Conservation (phyloP, 306 rosid genomes). For the Astragalus glycyphyllos region DNA sequence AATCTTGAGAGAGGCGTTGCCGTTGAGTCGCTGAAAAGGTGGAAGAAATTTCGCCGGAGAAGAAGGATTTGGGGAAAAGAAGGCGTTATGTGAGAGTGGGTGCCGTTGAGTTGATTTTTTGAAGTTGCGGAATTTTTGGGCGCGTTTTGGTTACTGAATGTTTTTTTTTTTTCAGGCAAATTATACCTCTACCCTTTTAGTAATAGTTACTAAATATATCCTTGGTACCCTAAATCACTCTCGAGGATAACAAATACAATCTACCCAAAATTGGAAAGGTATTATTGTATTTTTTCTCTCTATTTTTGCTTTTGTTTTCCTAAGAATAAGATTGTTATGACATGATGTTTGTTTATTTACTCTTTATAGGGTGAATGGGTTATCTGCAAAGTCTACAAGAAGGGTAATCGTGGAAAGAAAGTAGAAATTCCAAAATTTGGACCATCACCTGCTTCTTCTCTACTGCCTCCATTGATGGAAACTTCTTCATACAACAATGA, state of each 20-base stretch:
- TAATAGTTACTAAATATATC: no score
- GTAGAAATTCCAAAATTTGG: conserved; percentile 44
- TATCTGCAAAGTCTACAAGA: conserved; percentile 63
- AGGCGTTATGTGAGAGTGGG: no score
- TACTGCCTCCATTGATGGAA: conserved; percentile 56
- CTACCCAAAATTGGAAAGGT: conserved; percentile 56
- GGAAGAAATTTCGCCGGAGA: no score
- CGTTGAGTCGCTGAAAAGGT: no score
- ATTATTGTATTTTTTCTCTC: not conserved
- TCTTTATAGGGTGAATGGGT: conserved; percentile 80
- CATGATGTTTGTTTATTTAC: not conserved
- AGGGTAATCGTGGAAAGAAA: conserved; percentile 52
- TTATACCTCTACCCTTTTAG: no score
- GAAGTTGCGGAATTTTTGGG: no score
- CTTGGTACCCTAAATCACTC: no score
- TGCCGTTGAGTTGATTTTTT: no score
- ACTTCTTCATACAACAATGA: conserved; percentile 52
- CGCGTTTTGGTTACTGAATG: no score
- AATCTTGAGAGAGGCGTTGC: no score
- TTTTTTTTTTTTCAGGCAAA: no score
- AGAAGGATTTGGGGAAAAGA: no score
- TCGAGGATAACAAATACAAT: conserved; percentile 53
- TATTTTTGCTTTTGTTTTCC: not conserved
- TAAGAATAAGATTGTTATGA: not conserved
- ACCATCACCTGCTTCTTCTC: conserved; percentile 36